Conservation (phyloP, 345 rosid genomes). For the Toxicodendron radicans region DNA sequence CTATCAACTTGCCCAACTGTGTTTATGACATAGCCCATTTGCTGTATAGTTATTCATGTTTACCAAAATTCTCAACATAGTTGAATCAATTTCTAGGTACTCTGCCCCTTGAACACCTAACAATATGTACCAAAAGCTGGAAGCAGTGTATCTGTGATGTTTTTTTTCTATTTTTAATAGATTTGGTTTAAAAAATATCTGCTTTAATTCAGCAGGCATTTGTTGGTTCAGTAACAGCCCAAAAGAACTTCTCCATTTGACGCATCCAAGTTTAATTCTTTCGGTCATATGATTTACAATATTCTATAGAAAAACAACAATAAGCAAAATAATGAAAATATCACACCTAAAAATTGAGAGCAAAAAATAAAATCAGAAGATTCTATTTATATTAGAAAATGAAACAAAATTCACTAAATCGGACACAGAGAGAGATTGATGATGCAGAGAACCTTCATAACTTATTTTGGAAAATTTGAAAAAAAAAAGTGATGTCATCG, state of each 20-base stretch:
- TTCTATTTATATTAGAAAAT: too few species aligned
- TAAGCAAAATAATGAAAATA: neutral
- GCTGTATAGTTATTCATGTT: neutral
- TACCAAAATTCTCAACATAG: neutral
- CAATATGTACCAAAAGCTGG: neutral
- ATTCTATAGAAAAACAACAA: too few species aligned
- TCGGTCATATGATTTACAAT: neutral
- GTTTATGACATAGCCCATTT: neutral
- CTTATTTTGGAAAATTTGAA: neutral
- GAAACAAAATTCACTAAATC: neutral
- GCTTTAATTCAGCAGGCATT: neutral
- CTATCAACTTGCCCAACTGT: neutral
- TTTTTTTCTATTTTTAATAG: neutral
- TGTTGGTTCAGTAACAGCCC: neutral
- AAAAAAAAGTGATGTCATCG: neutral
- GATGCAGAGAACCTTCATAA: neutral
- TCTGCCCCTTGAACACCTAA: neutral
- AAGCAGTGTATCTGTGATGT: neutral
- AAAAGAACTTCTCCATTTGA: neutral
- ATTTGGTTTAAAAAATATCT: neutral
- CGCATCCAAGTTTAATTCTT: neutral
- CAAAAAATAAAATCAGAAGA: neutral
- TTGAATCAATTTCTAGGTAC: neutral
- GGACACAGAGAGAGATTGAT: neutral
- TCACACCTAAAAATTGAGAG: neutral